Conservation (phyloP, 2,329 filamentous ascomycete genomes). For the Fusarium sacchari region DNA sequence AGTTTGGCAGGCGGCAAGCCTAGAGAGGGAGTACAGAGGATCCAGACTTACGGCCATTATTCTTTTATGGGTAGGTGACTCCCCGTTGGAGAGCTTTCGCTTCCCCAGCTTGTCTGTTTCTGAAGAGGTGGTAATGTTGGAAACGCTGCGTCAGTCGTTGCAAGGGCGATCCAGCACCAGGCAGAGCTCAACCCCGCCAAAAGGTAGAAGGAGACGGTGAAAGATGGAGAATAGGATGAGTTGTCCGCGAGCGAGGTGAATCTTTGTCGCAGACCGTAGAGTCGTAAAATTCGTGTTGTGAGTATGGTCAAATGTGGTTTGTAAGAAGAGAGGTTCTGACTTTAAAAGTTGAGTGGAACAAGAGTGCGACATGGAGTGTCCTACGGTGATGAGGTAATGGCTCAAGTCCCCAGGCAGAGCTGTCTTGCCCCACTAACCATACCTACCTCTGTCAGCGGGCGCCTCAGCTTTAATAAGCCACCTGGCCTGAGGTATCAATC, state of each 20-base stretch:
- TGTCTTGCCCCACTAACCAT: slow-evolving; percentile 19
- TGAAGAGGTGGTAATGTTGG: slow-evolving; percentile 50
- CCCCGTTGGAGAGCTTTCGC: slow-evolving; percentile 72
- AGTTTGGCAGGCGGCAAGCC: background rate
- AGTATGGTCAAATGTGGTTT: slow-evolving; percentile 23
- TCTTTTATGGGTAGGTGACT: slow-evolving; percentile 66
- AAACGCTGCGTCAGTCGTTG: slow-evolving; percentile 34
- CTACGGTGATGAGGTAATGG: slow-evolving; percentile 45
- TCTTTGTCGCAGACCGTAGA: slow-evolving; percentile 28
- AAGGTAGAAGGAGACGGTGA: slow-evolving; percentile 25
- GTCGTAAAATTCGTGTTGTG: slow-evolving; percentile 8
- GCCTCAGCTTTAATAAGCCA: slow-evolving; percentile 34
- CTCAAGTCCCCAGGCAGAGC: slow-evolving; percentile 21
- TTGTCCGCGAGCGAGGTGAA: slow-evolving; percentile 20
- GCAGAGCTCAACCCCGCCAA: slow-evolving; percentile 53
- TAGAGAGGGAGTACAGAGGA: background rate
- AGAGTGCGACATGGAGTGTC: slow-evolving; percentile 28
- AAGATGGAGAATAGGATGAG: background rate
- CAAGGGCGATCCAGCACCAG: slow-evolving; percentile 47
- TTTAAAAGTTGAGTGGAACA: slow-evolving; percentile 21
- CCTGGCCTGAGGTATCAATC: background rate
- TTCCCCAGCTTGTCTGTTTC: slow-evolving; percentile 68
- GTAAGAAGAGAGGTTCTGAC: slow-evolving; percentile 25
- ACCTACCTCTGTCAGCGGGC: background rate
- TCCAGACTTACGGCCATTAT: slow-evolving; percentile 67